Evolutionary conservation across 768 basidiomycete genomes (phyloP), one percentile per base, ranked within the genome.

Genomic region (Lyophyllum atratum): DNA sequence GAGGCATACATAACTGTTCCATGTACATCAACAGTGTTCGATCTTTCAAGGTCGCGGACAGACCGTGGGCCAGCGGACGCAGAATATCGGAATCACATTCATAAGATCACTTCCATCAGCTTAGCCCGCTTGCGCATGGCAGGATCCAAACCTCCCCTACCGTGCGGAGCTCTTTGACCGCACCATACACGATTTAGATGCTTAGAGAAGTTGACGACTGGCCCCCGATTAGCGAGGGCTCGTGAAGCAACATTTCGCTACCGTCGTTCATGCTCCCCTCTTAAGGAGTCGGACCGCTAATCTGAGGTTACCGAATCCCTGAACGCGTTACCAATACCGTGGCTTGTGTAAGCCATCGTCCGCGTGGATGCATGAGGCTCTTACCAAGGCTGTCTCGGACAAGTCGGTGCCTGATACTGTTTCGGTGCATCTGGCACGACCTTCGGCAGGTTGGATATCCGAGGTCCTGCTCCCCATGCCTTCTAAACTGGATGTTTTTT

Each of bases 171-270:
- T 99, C 97, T 2, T 96, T 97, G 22, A 99, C 87, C 10, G 95
- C 97, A 11, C 96, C 97, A 67, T 98, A 99, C 21, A 99, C 78
- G 96, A 99, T 99, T 99, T 61, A 99, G 75, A 69, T 99, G 97
- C 69, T 98, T 99, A 82, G 98, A 99, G 76, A 99, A 99, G 72
- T 99, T 97, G 58, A 98, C 96, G 28, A 94, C 97, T 99, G 17
- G 50, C 44, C 17, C 51, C 34, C 52, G 34, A 39, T 55, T 21
- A 58, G 49, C 26, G n/a, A 51, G 42, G 31, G 44, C 8, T 34
- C 19, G 39, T 26, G 26, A 48, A 24, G 19, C 55, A n/a, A 34
- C 10, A 22, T 15, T 22, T 0, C 11, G 39, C 44, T 14, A 54
- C 49, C 67, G 73, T 99, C 97, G 63, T 95, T 96, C 65, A 86